These are phyloP conservation scores for Fagopyrum homotropicum DNA, from an alignment of 148 eudicot species.

Conservation along the genomic window DNA sequence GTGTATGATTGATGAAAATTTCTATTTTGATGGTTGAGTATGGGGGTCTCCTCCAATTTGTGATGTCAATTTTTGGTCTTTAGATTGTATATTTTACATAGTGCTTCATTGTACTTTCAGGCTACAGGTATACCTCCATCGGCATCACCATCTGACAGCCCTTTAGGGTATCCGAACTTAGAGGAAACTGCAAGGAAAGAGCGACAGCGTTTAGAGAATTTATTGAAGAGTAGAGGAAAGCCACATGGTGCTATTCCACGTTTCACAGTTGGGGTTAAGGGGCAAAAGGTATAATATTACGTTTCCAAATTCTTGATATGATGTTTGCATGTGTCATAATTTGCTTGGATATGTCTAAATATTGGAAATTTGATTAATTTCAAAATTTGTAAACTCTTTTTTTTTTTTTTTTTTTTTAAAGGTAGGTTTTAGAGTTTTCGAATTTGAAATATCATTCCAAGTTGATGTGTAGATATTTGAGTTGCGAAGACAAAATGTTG, in stretches of 20 bases:
- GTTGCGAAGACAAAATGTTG: neutral
- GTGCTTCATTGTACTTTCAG: slow-evolving; percentile 20
- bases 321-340: neutral
- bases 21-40: neutral
- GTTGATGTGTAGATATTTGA: slow-evolving; percentile 3
- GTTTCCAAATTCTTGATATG: neutral
- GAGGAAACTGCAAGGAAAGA: slow-evolving; percentile 81
- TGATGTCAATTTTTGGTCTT: neutral
- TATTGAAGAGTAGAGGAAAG: slow-evolving; percentile 67
- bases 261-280: slow-evolving; percentile 75
- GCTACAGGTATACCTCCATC: slow-evolving; percentile 29
- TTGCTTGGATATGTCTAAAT: neutral
- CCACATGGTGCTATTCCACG: slow-evolving; percentile 78
- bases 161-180: slow-evolving; percentile 46
- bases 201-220: slow-evolving; percentile 55
- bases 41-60: neutral
- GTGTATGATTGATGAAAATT: neutral
- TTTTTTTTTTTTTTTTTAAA: neutral
- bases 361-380: neutral
- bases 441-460: neutral
- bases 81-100: neutral
- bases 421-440: neutral
- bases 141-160: slow-evolving; percentile 32
- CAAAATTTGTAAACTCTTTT: too few relatives aligned
- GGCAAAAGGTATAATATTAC: slow-evolving; percentile 62